phyloP scores from a whole-genome alignment of 805 yeast genomes.

The Candida quercuum region DNA sequence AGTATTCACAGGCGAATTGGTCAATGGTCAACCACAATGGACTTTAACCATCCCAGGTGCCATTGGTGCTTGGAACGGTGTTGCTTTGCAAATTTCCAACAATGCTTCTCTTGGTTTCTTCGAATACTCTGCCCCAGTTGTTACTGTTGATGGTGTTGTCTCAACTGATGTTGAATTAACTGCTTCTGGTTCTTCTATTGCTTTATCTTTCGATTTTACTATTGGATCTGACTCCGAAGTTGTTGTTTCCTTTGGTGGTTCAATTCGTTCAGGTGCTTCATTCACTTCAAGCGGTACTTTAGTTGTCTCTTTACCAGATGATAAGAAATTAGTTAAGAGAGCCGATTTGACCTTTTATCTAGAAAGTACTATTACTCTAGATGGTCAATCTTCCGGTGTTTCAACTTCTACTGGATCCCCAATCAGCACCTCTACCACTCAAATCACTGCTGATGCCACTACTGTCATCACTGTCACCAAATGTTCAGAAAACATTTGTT shows the following conservation, averaged over 20 bases:
- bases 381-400: slow-evolving; percentile 6
- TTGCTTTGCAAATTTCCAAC: slow-evolving; percentile 1
- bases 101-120: not conserved
- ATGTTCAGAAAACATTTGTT: slow-evolving; percentile 13
- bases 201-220: slow-evolving; percentile 12
- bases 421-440: slow-evolving; percentile 17
- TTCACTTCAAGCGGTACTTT: slow-evolving; percentile 11
- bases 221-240: not conserved
- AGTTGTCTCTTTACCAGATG: slow-evolving; percentile 13
- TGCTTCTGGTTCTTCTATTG: slow-evolving; percentile 16
- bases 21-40: slow-evolving; percentile 22
- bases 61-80: slow-evolving; percentile 15
- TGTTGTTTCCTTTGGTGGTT: slow-evolving; percentile 12
- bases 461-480: slow-evolving; percentile 26
- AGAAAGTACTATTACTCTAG: slow-evolving; percentile 3
- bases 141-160: not conserved
- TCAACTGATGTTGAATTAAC: slow-evolving; percentile 8
- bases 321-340: slow-evolving; percentile 15
- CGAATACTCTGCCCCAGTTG: not conserved
- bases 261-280: slow-evolving; percentile 14
- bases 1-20: slow-evolving; percentile 20
- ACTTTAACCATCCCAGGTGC: slow-evolving; percentile 19
- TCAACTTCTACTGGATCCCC: slow-evolving; percentile 11
- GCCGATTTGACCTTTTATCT: slow-evolving; percentile 7
- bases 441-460: slow-evolving; percentile 17